These are phyloP conservation scores for Neohortaea acidophila DNA, from an alignment of 495 filamentous ascomycete species.

Conservation along the genomic window DNA sequence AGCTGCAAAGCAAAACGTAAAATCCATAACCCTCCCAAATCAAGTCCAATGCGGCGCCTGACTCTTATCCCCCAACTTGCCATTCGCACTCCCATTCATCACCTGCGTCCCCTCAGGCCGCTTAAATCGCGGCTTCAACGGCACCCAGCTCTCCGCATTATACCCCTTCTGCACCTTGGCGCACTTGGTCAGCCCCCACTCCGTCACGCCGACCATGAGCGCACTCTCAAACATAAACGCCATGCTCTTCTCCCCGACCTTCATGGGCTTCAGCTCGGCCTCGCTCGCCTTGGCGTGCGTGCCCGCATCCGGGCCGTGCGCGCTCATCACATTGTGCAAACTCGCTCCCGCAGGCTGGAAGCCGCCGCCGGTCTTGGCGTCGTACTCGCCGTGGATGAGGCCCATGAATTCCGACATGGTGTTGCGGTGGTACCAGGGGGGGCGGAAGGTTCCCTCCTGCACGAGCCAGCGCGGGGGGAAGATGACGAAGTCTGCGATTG, in stretches of 20 bases:
- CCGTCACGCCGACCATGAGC: conserved; percentile 75
- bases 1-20: too few species aligned
- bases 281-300: conserved; percentile 46
- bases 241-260: conserved; percentile 48
- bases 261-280: conserved; percentile 40
- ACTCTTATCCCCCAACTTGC: conserved; percentile 15
- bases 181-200: conserved; percentile 76
- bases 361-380: conserved; percentile 47
- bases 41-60: conserved; percentile 22
- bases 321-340: conserved; percentile 49
- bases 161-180: conserved; percentile 73
- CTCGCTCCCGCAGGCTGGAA: conserved; percentile 49
- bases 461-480: conserved; percentile 76
- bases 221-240: conserved; percentile 55
- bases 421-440: conserved; percentile 73
- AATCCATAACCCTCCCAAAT: too few species aligned
- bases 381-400: conserved; percentile 55
- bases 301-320: conserved; percentile 43
- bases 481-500: conserved; percentile 69
- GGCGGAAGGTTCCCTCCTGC: conserved; percentile 61
- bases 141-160: conserved; percentile 72
- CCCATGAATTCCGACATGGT: conserved; percentile 79
- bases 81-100: conserved; percentile 52
- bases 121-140: conserved; percentile 62
- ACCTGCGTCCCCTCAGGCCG: conserved; percentile 53